Base-by-base conservation (phyloP, 345 rosid species). In the Fremontodendron californicum region DNA sequence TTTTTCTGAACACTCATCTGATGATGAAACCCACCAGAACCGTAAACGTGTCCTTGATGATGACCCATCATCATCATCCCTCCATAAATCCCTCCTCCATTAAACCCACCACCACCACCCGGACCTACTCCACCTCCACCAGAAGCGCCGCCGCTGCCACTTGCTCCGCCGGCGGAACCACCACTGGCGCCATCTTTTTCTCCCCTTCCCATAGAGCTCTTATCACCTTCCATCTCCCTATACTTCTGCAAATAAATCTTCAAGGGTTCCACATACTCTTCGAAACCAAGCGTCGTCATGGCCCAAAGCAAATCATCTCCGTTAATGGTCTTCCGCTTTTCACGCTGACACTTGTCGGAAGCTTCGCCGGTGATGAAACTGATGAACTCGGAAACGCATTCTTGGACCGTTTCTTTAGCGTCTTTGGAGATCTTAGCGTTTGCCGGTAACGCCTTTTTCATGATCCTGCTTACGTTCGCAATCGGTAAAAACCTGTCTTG, bases 241-340 rank as follows among this genome's bases (percentile, higher is more conserved):
- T 89, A 90, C 84, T 90, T 90, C 76, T 90, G 94, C 61, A 90
- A 79, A 70, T 90, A 89, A 77, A 85, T 64, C 90, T 89, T 90
- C 63, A 90, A 58, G 4, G 92, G 91, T 45, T 90, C 94, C 21
- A 90, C 90, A 67, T 90, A 90, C 75, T 90, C 92, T 69, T 90
- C 92, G 61, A 90, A 90, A 25, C 94, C 94, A 18, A 90, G 82
- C 40, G 94, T 90, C 29, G 92, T 90, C 94, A 90, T 90, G 60
- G 94, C 92, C 92, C 94, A 90, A 12, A 90, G 86, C 77, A 90
- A 87, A 82, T 90, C 94, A 39, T 90, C 94, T 2, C 92, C 94
- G 89, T 90, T 90, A 75, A 90, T 87, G 49, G 94, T 90, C 87
- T 90, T 90, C 82, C 94, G 81, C 79, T 90, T 90, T 82, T 89